Base-by-base conservation (phyloP, 495 filamentous ascomycete genomes). In the Hypoxylon rickii region DNA sequence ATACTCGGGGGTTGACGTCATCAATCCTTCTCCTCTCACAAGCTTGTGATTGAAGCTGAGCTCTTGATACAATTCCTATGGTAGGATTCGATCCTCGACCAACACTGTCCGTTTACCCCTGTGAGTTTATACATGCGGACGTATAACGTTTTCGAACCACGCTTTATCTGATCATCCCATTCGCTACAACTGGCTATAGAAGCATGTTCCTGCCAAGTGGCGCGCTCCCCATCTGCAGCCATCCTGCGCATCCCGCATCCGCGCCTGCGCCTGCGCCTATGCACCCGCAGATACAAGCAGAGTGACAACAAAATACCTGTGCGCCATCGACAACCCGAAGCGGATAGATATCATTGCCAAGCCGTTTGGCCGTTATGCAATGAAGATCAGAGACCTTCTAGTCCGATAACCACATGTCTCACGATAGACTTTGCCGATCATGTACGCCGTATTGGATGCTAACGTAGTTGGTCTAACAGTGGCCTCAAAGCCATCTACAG, bases 351-450 rank as follows among this genome's bases (percentile, higher is more conserved):
- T 56, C 58, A 49, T 40, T 32, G 58, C 58, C 58, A 62, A 62
- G 58, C n/a, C 11, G 48, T 16, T 55, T 56, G 37, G 43, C 18
- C 52, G 40, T 26, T 43, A 62, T 62, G 58, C 58, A 62, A 44
- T 49, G 58, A 62, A 62, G 58, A 62, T 62, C 58, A 51, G 18
- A 55, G 55, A 51, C 51, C 51, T 39, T 33, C 34, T 57, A 57
- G 55, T 39, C 48, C 58, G 58, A 62, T 56, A 52, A 36, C 58
- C 52, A 62, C 58, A 62, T 62, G 58, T 62, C 58, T 40, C 38
- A 29, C 47, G 38, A 52, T 53, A 42, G 8, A n/a, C 17, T 47
- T 40, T 45, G 42, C 44, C 31, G 52, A 62, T 56, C 58, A 37
- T 44, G 29, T 24, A 46, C 24, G 42, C 22, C 17, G 26, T 53